A percentile compares a stretch with the other conserved stretches of the same genome.
These are phyloP conservation scores for Zygosaccharomyces kombuchaensis DNA, from an alignment of 805 yeast species.

Conservation along the genomic window DNA sequence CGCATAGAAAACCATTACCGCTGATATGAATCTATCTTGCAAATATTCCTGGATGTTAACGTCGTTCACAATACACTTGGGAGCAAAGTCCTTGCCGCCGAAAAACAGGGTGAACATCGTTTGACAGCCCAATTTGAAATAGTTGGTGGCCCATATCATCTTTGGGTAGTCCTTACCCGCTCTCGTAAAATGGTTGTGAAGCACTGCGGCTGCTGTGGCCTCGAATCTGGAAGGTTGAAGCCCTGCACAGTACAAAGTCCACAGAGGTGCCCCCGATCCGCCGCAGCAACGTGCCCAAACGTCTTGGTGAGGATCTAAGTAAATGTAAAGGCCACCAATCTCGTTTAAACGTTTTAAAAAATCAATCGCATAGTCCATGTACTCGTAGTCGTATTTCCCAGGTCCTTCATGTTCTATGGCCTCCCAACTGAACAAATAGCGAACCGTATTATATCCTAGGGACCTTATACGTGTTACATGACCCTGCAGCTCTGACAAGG, in stretches of 20 bases:
- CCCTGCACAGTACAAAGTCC: constrained; percentile 91
- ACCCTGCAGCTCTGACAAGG: constrained; percentile 61
- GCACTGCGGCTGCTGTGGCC: constrained; percentile 70
- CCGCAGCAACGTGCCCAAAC: constrained; percentile 88
- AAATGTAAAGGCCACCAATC: constrained; percentile 72
- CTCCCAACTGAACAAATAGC: constrained; percentile 86
- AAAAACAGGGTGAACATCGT: constrained; percentile 86
- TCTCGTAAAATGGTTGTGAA: constrained; percentile 54
- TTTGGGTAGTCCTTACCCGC: constrained; percentile 58
- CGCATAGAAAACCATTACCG: constrained; percentile 47
- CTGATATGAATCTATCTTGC: constrained; percentile 55
- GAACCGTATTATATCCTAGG: constrained; percentile 76
- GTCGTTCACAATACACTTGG: constrained; percentile 67
- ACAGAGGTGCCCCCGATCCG: constrained; percentile 90
- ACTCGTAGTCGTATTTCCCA: constrained; percentile 72
- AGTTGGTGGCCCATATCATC: constrained; percentile 93
- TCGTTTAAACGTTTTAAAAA: constrained; percentile 53
- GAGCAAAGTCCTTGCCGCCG: constrained; percentile 73
- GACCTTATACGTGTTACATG: constrained; percentile 69
- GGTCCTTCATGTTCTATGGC: constrained; percentile 89
- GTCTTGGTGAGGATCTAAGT: constrained; percentile 89
- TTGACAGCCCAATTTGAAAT: constrained; percentile 65
- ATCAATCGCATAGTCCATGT: constrained; percentile 62
- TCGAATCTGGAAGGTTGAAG: constrained; percentile 70
- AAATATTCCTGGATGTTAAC: constrained; percentile 73